These are phyloP conservation scores for Dactylellina leptospora DNA, from an alignment of 2,329 filamentous ascomycete genomes.

Conservation along the genomic window DNA sequence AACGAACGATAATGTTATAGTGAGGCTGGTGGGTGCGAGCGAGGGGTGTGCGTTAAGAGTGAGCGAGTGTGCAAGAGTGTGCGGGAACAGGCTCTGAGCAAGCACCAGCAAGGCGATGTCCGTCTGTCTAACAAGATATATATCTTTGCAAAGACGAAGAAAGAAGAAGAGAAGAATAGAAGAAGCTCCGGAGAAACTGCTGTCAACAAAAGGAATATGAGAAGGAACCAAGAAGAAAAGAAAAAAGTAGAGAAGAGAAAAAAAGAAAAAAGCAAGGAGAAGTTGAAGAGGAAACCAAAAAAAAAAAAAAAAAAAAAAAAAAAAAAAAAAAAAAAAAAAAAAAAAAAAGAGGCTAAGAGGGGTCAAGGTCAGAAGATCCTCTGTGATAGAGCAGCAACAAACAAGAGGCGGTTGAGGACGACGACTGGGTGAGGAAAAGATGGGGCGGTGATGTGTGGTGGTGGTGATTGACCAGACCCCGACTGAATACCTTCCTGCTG, in stretches of 20 bases:
- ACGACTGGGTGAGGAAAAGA: no score
- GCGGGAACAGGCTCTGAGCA: no score
- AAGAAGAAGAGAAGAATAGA: slow-evolving; percentile 1
- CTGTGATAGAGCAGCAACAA: slow-evolving; percentile 8
- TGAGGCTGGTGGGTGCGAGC: not conserved
- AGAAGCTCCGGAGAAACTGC: slow-evolving; percentile 44
- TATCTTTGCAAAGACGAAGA: not conserved
- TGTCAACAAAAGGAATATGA: no score
- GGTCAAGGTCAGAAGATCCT: slow-evolving; percentile 42
- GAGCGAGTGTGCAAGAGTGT: not conserved
- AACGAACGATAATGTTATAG: not conserved
- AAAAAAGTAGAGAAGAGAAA: slow-evolving; percentile 10
- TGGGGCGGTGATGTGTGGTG: slow-evolving; percentile 38
- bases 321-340: slow-evolving; percentile 23
- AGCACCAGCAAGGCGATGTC: no score
- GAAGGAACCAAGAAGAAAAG: slow-evolving; percentile 20
- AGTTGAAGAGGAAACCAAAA: not conserved
- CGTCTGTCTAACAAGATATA: no score
- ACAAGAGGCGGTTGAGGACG: slow-evolving; percentile 10
- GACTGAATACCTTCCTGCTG: slow-evolving; percentile 14
- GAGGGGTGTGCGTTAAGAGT: not conserved
- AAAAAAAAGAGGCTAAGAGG: slow-evolving; percentile 13
- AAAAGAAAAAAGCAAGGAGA: slow-evolving; percentile 8
- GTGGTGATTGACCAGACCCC: slow-evolving; percentile 17
- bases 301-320: slow-evolving; percentile 4